A percentile compares a stretch with the other conserved stretches of the same genome.
Evolutionary conservation across 805 yeast genomes (phyloP).

Genomic region (Saccharomycopsis sp.): DNA sequence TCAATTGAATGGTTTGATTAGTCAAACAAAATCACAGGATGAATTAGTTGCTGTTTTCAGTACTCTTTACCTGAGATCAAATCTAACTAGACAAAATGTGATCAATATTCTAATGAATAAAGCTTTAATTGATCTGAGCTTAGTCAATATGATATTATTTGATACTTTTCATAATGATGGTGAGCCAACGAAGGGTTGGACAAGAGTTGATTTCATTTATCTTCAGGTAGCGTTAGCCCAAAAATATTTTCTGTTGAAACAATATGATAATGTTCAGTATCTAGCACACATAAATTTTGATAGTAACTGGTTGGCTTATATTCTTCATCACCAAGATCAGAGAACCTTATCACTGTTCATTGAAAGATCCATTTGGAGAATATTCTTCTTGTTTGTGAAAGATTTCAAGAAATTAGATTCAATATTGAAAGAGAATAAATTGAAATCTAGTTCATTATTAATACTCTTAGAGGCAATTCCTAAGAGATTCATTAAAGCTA

Average conservation of each 20-base stretch:
- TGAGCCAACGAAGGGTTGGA: slow-evolving; percentile 7
- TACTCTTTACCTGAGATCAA: slow-evolving; percentile 1
- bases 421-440: background rate
- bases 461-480: slow-evolving; percentile 14
- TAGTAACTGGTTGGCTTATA: slow-evolving; percentile 13
- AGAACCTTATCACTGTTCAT: slow-evolving; percentile 8
- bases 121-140: slow-evolving; percentile 6
- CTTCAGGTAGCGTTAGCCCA: slow-evolving; percentile 20
- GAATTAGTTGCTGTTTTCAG: slow-evolving; percentile 14
- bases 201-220: slow-evolving; percentile 17
- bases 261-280: slow-evolving; percentile 7
- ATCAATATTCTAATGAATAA: slow-evolving; percentile 13
- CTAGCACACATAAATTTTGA: slow-evolving; percentile 14
- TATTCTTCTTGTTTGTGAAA: slow-evolving; percentile 18
- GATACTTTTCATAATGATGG: background rate
- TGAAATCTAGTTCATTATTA: slow-evolving; percentile 1
- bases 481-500: no score
- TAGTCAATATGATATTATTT: slow-evolving; percentile 10
- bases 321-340: slow-evolving; percentile 3
- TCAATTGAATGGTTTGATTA: slow-evolving; percentile 10
- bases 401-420: slow-evolving; percentile 4
- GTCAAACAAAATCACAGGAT: slow-evolving; percentile 11
- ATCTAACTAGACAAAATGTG: slow-evolving; percentile 3
- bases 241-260: slow-evolving; percentile 15
- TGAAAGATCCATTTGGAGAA: slow-evolving; percentile 21